phyloP scores from a whole-genome alignment of 2,329 filamentous ascomycete genomes.

The Arthrobotrys musiformis region DNA sequence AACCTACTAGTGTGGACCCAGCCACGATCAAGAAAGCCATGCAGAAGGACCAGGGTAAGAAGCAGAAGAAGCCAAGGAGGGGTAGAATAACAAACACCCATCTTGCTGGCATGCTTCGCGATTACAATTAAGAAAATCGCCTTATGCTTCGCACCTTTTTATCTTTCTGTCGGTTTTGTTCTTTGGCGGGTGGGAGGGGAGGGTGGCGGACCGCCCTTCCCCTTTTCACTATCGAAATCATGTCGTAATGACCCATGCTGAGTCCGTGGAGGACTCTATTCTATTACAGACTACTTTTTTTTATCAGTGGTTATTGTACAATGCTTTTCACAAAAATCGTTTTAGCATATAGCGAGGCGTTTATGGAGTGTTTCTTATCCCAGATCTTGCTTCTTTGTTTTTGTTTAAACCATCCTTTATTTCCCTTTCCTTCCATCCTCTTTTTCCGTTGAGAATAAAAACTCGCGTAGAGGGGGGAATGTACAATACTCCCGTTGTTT shows the following conservation, averaged over 20 bases:
- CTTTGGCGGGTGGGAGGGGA: not conserved
- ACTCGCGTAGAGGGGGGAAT: not conserved
- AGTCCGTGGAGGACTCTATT: not conserved
- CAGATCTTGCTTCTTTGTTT: not conserved
- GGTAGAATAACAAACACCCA: constrained; percentile 57
- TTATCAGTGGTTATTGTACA: not conserved
- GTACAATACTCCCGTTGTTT: not conserved
- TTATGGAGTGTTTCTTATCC: not conserved
- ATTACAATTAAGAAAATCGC: constrained; percentile 43
- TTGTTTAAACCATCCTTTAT: not conserved
- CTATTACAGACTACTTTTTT: not conserved
- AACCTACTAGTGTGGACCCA: constrained; percentile 84
- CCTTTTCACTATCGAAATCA: not conserved
- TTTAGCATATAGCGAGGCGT: constrained; percentile 26
- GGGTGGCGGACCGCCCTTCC: not conserved
- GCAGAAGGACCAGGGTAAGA: constrained; percentile 50
- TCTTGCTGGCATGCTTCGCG: constrained; percentile 53
- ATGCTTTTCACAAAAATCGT: not conserved
- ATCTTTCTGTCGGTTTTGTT: not conserved
- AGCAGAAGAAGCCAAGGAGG: constrained; percentile 56
- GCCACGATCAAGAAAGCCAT: constrained; percentile 68
- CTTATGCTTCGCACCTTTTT: not conserved
- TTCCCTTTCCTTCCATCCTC: not conserved
- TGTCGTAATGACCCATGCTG: not conserved
- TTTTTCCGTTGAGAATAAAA: too few relatives aligned